Conservation (phyloP, 176 grass and related monocot species). For the Avena atlantica region DNA sequence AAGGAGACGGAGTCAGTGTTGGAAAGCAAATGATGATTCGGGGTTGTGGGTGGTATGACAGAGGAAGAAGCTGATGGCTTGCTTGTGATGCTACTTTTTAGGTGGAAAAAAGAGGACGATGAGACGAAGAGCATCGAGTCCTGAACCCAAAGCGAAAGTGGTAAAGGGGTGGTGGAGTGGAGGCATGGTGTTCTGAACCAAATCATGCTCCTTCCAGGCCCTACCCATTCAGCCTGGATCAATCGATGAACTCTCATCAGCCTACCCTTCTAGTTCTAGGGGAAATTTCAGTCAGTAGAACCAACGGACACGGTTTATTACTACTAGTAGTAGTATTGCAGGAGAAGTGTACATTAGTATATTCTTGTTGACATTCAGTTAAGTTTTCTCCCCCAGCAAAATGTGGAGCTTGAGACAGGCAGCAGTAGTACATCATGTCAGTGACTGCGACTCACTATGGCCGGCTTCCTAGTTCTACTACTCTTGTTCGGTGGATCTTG, state of each 20-base stretch:
- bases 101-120: constrained; percentile 3
- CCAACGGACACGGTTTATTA: neutral
- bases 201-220: constrained; percentile 41
- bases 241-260: neutral
- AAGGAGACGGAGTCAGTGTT: neutral
- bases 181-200: constrained; percentile 47
- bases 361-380: neutral
- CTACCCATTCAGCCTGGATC: constrained; percentile 31
- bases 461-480: neutral
- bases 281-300: neutral
- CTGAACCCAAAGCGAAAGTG: constrained; percentile 41
- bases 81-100: constrained; percentile 28
- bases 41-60: neutral
- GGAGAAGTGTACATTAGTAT: neutral
- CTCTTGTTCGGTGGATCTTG: neutral
- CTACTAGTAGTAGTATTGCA: neutral
- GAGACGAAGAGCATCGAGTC: constrained; percentile 17
- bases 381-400: neutral
- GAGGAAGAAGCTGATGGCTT: neutral
- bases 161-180: neutral
- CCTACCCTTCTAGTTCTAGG: neutral
- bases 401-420: neutral
- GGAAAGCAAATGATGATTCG: constrained; percentile 56
- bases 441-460: neutral
- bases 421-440: neutral